Percentiles rank a stretch among this genome's conserved stretches.
Evolutionary conservation across 75 land plant genomes (phyloP).

Genomic region (Sequoia sempervirens): DNA sequence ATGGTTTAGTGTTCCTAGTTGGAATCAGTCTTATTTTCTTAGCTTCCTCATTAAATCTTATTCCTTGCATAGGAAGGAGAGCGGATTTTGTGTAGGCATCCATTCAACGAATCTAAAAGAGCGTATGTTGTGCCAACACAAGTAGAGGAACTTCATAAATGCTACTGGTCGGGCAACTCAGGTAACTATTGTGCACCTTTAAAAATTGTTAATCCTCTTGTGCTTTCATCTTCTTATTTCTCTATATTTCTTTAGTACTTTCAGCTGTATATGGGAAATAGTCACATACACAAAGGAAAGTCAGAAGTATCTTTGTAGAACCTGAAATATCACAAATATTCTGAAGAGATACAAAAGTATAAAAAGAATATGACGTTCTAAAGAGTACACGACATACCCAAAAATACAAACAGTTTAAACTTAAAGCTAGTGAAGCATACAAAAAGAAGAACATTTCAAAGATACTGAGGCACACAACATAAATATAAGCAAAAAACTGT

Average conservation of each 20-base stretch:
- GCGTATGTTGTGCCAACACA: conserved; percentile 88
- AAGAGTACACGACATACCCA: background rate
- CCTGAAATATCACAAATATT: background rate
- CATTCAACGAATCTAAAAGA: conserved; percentile 92
- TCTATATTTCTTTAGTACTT: background rate
- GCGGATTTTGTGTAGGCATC: conserved; percentile 87
- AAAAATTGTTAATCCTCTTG: background rate
- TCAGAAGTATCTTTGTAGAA: background rate
- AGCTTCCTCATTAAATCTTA: background rate
- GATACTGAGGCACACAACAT: background rate
- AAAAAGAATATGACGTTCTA: background rate
- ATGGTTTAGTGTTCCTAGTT: background rate
- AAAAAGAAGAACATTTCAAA: too few species aligned
- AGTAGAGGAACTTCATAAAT: conserved; percentile 88
- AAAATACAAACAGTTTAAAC: background rate
- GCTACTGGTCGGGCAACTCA: conserved; percentile 85
- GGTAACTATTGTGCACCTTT: conserved; percentile 28
- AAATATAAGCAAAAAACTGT: too few species aligned
- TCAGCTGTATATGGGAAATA: background rate
- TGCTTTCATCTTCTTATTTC: background rate
- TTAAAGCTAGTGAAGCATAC: too few species aligned
- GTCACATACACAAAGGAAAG: background rate
- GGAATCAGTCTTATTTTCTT: background rate
- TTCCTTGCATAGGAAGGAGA: conserved; percentile 59
- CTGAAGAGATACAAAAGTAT: background rate